phyloP scores from a whole-genome alignment of 768 basidiomycete species.

The Coprinopsis marcescibilis region DNA sequence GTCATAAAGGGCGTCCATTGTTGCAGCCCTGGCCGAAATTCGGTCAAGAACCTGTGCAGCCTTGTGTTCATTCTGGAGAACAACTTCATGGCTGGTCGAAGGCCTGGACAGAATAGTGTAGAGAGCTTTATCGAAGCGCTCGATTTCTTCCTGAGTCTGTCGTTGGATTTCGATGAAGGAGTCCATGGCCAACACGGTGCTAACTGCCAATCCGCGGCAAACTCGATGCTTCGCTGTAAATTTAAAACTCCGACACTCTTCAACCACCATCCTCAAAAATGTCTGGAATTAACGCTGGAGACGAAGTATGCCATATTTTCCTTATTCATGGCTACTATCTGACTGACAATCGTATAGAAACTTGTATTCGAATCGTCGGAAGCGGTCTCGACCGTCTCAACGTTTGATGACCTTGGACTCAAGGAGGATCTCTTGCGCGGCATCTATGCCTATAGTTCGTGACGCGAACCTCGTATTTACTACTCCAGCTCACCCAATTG shows the following conservation, averaged over 20 bases:
- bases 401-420: conserved; percentile 84
- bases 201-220: background rate
- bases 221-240: conserved; percentile 1
- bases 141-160: conserved; percentile 93
- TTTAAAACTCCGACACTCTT: conserved; percentile 56
- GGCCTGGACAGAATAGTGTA: conserved; percentile 76
- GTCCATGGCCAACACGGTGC: conserved; percentile 56
- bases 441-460: conserved; percentile 94
- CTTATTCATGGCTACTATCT: conserved; percentile 10
- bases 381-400: conserved; percentile 82
- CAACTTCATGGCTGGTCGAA: conserved; percentile 54
- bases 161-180: conserved; percentile 91
- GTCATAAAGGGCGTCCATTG: conserved; percentile 69
- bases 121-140: conserved; percentile 84
- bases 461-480: background rate
- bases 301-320: conserved; percentile 55
- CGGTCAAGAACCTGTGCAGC: conserved; percentile 86
- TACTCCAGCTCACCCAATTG: background rate
- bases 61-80: conserved; percentile 78
- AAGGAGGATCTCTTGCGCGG: conserved; percentile 96
- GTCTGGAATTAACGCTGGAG: conserved; percentile 79
- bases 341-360: conserved; percentile 45
- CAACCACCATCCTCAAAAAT: conserved; percentile 46
- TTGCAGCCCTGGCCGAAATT: conserved; percentile 59
- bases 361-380: conserved; percentile 95